Evolutionary conservation across 2,329 filamentous ascomycete species (phyloP), one percentile per base, ranked within the genome.

Genomic region (Bipolaris sorokiniana): DNA sequence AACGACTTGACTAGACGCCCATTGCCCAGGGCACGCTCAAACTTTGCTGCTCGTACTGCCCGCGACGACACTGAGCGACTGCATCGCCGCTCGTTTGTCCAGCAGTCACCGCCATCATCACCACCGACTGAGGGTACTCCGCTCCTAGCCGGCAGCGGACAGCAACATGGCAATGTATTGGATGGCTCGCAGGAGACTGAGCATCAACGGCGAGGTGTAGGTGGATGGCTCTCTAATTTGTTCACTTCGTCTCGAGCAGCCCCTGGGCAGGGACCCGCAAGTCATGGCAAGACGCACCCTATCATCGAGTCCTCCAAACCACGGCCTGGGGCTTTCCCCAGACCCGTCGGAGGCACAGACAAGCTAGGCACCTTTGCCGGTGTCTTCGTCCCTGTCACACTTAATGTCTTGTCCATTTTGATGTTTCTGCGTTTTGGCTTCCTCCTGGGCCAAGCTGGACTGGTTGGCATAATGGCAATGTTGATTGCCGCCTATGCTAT

Each of bases 341-440:
- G 79, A 65, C 70, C 79, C 59, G 67, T 75, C 47, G 80, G 74
- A 58, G 76, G 73, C 10, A 74, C 74, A 15, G 78, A 83, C 65
- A 95, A 95, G 78, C 82, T 96, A 55, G 90, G 90, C 36, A 88
- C 87, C 7, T 86, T 92, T 64, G 73, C 77, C 37, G 76, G 77
- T 15, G 77, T 96, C 46, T 96, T 92, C 74, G 90, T 96, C 15
- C 92, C 92, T 1, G 92, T 92, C n/a, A 93, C 89, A 59, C 81
- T 96, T 64, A 96, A 95, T 75, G 92, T 96, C 40, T 79, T 96
- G 64, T 94, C 90, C 67, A 96, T 96, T 76, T 84, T 96, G 60
- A 96, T 96, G 91, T 96, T 96, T 78, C 81, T 96, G 67, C 86
- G 92, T 20, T 96, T 96, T 74, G 91, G 92, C 20, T 88, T 92